Evolutionary conservation across 768 basidiomycete genomes (phyloP).

Genomic region (Lactarius pseudohatsudake): DNA sequence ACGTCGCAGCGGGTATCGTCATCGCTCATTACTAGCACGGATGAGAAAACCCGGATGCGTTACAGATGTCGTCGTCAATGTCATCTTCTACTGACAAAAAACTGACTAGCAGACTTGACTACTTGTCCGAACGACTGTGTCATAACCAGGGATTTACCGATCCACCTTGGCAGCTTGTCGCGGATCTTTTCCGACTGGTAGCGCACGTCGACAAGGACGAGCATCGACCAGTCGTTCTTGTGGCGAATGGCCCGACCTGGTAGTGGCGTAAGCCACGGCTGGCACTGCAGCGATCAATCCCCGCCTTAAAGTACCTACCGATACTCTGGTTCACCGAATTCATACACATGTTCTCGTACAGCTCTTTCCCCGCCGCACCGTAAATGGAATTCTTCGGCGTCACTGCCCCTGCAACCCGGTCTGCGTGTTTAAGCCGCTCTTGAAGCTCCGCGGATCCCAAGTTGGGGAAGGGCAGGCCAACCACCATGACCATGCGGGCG

Average conservation of each 20-base stretch:
- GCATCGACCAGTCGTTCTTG: constrained; percentile 84
- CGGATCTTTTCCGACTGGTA: constrained; percentile 70
- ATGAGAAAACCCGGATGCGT: too few relatives aligned
- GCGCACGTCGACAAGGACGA: constrained; percentile 83
- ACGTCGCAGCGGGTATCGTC: too few relatives aligned
- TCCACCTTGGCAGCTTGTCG: constrained; percentile 89
- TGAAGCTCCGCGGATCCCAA: constrained; percentile 85
- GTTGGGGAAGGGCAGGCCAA: constrained; percentile 94
- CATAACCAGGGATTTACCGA: constrained; percentile 45
- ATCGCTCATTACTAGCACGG: too few relatives aligned
- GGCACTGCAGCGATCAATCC: not conserved
- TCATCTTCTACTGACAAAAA: constrained; percentile 17
- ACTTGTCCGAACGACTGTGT: constrained; percentile 27
- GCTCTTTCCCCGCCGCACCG: constrained; percentile 58
- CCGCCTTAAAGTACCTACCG: constrained; percentile 48
- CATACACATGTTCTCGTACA: constrained; percentile 92
- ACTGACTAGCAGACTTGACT: constrained; percentile 25
- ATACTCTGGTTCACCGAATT: constrained; percentile 97
- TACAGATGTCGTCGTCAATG: not conserved
- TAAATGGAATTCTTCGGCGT: constrained; percentile 44
- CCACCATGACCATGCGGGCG: constrained; percentile 81
- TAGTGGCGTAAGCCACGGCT: not conserved
- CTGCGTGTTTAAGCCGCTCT: constrained; percentile 90
- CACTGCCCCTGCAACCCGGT: constrained; percentile 51
- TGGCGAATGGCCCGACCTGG: constrained; percentile 92